These are phyloP conservation scores for Termitomyces sp. DNA, from an alignment of 768 basidiomycete genomes.

Conservation along the genomic window DNA sequence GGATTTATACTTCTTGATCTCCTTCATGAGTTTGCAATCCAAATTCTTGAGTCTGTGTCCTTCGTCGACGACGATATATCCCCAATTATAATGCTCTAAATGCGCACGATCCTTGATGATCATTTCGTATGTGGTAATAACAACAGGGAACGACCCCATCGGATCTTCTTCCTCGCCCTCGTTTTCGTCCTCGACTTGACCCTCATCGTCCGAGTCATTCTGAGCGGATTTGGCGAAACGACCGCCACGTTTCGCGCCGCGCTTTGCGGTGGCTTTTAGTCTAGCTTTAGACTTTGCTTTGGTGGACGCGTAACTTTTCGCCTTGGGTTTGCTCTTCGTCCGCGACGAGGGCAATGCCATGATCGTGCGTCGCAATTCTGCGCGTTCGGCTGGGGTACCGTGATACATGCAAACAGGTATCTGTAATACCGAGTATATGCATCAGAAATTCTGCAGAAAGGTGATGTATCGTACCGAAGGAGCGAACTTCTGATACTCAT, in stretches of 20 bases:
- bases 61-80: conserved; percentile 95
- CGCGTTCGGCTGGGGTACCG: conserved; percentile 78
- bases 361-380: conserved; percentile 66
- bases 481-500: conserved; percentile 83
- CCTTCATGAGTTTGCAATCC: conserved; percentile 84
- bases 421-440: conserved; percentile 31
- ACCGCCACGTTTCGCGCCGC: conserved; percentile 14
- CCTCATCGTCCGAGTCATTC: not conserved
- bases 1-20: conserved; percentile 83
- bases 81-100: conserved; percentile 66
- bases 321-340: conserved; percentile 4
- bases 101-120: conserved; percentile 79
- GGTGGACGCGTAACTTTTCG: conserved; percentile 2
- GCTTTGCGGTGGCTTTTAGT: conserved; percentile 13
- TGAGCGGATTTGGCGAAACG: conserved; percentile 5
- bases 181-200: conserved; percentile 18
- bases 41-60: conserved; percentile 96
- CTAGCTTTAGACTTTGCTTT: conserved; percentile 19
- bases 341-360: conserved; percentile 40
- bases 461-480: conserved; percentile 49
- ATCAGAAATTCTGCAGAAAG: not conserved
- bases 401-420: conserved; percentile 92
- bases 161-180: conserved; percentile 20
- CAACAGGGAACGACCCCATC: conserved; percentile 60
- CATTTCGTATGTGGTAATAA: conserved; percentile 91